These are phyloP conservation scores for Vanrija pseudolonga DNA, from an alignment of 1,284 basidiomycete species.

Conservation along the genomic window DNA sequence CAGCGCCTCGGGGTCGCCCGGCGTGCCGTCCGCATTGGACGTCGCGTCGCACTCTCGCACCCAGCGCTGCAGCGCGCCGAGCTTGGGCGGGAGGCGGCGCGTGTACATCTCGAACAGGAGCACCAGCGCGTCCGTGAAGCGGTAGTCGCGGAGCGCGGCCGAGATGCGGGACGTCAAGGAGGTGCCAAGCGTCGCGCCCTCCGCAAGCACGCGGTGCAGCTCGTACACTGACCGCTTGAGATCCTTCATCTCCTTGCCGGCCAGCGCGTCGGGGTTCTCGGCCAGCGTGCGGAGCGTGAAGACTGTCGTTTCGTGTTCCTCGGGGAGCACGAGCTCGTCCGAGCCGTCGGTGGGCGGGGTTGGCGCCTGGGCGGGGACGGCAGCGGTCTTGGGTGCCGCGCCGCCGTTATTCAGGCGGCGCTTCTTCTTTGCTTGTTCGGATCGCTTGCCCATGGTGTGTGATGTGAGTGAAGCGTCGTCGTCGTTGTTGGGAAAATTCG, in stretches of 20 bases:
- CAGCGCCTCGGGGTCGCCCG: slow-evolving; percentile 47
- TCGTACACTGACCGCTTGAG: slow-evolving; percentile 45
- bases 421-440: slow-evolving; percentile 31
- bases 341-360: not conserved
- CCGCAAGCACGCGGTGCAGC: slow-evolving; percentile 40
- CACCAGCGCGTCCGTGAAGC: slow-evolving; percentile 53
- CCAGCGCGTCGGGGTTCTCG: slow-evolving; percentile 38
- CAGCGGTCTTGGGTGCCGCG: not conserved
- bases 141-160: slow-evolving; percentile 52
- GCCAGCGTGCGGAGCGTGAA: slow-evolving; percentile 37
- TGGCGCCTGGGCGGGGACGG: slow-evolving; percentile 1
- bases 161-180: slow-evolving; percentile 55
- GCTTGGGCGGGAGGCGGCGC: slow-evolving; percentile 54
- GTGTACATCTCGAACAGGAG: slow-evolving; percentile 57
- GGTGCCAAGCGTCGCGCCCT: slow-evolving; percentile 41
- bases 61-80: slow-evolving; percentile 59
- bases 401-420: slow-evolving; percentile 14
- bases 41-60: slow-evolving; percentile 59
- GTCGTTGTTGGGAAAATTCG: too few relatives aligned
- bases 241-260: slow-evolving; percentile 38
- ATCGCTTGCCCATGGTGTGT: slow-evolving; percentile 27
- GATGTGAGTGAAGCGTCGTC: not conserved
- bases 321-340: slow-evolving; percentile 28
- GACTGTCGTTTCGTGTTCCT: slow-evolving; percentile 43
- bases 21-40: slow-evolving; percentile 40